phyloP scores from a whole-genome alignment of 73 alveolate genomes.

The Symbiodinium natans region DNA sequence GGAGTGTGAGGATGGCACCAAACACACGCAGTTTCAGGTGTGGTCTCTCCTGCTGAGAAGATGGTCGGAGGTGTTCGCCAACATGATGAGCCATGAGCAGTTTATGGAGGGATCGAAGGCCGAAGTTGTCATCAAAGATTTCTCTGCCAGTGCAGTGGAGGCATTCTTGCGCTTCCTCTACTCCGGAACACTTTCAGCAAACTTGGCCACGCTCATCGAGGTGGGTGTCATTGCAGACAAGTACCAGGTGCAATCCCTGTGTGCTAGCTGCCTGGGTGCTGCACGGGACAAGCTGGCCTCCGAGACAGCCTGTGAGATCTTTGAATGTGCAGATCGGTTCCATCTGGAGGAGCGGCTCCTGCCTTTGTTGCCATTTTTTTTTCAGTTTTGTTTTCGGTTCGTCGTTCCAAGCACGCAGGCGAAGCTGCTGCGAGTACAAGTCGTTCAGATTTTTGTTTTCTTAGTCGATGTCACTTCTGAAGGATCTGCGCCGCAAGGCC shows the following conservation, averaged over 20 bases:
- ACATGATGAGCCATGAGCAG: neutral
- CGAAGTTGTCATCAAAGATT: neutral
- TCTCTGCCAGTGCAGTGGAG: neutral
- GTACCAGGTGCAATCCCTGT: conserved; percentile 1
- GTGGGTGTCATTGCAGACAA: conserved; percentile 9
- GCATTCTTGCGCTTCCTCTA: neutral
- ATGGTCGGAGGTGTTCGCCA: neutral
- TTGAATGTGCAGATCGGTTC: conserved; percentile 6
- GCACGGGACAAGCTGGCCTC: neutral
- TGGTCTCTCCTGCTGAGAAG: neutral
- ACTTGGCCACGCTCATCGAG: neutral
- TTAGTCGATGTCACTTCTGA: too few relatives aligned
- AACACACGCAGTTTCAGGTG: neutral
- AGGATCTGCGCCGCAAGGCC: neutral
- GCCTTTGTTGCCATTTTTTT: too few relatives aligned
- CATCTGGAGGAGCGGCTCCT: conserved; percentile 4
- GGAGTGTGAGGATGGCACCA: neutral
- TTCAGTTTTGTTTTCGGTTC: too few relatives aligned
- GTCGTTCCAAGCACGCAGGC: neutral
- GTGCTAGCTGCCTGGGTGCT: neutral
- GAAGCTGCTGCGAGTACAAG: too few relatives aligned
- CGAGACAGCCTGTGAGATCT: conserved; percentile 2
- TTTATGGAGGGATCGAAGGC: neutral
- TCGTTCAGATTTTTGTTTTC: neutral
- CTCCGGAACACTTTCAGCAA: neutral